Evolutionary conservation across 371 early-diverging fungal genomes (phyloP).

Genomic region (Apophysomyces ossiformis): DNA sequence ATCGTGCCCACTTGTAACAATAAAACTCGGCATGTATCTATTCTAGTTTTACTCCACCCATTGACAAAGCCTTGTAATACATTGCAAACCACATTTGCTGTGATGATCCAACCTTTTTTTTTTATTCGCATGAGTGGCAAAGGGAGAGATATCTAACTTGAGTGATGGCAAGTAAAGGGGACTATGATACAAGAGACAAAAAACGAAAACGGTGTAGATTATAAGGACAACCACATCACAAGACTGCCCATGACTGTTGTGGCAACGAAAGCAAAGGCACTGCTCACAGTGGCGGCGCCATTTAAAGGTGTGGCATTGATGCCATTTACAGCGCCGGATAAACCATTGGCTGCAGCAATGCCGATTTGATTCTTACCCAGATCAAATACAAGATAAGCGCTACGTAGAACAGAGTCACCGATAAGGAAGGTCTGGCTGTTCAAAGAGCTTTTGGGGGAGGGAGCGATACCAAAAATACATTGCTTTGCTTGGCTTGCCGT

Average conservation of each 20-base stretch:
- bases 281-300: neutral
- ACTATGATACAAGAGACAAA: too few relatives aligned
- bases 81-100: too few relatives aligned
- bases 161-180: too few relatives aligned
- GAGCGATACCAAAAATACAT: constrained; percentile 56
- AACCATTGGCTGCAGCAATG: constrained; percentile 41
- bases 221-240: neutral
- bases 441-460: neutral
- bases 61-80: too few relatives aligned
- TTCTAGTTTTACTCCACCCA: too few relatives aligned
- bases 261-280: neutral
- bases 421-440: constrained; percentile 31
- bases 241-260: neutral
- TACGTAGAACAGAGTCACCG: constrained; percentile 44
- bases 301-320: constrained; percentile 3
- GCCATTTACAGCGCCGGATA: constrained; percentile 32
- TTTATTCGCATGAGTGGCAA: too few relatives aligned
- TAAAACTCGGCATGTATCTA: neutral
- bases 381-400: constrained; percentile 50
- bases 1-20: neutral
- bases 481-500: constrained; percentile 18
- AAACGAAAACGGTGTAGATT: too few relatives aligned
- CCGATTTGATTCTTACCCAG: constrained; percentile 40
- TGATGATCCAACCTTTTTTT: too few relatives aligned
- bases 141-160: too few relatives aligned